Conservation (phyloP, 352 stramenopile species). For the Aphanomyces stellatus region DNA sequence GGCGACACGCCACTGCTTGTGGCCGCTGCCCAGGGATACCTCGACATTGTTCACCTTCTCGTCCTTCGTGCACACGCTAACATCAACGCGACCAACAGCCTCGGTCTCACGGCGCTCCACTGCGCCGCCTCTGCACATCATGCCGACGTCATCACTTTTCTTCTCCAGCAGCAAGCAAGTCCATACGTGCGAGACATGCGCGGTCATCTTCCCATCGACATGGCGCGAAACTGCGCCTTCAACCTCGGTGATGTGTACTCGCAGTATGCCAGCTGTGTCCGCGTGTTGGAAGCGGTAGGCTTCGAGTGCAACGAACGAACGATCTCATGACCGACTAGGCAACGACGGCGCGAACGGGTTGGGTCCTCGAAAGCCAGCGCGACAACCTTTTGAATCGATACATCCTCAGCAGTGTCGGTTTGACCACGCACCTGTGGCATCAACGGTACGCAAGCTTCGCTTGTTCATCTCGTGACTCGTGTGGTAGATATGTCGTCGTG, state of each 20-base stretch:
- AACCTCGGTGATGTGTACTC: slow-evolving; percentile 31
- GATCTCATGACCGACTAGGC: not conserved
- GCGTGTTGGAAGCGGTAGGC: not conserved
- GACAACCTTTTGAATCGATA: slow-evolving; percentile 1
- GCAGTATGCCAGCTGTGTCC: slow-evolving; percentile 20
- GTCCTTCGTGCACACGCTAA: slow-evolving; percentile 48
- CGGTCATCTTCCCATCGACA: slow-evolving; percentile 31
- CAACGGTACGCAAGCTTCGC: not conserved
- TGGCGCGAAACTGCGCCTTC: not conserved
- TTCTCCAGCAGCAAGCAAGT: slow-evolving; percentile 44
- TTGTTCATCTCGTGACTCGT: not conserved
- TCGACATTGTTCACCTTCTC: not conserved
- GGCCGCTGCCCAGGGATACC: not conserved
- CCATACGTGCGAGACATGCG: slow-evolving; percentile 33
- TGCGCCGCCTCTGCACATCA: slow-evolving; percentile 50
- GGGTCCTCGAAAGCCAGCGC: slow-evolving; percentile 1
- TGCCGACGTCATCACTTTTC: slow-evolving; percentile 52
- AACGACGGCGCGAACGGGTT: not conserved
- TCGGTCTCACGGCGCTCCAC: slow-evolving; percentile 50
- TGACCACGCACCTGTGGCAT: slow-evolving; percentile 1
- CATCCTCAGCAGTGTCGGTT: slow-evolving; percentile 8
- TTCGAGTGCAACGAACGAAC: too few relatives aligned
- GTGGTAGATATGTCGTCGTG: not conserved
- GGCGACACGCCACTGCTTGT: not conserved
- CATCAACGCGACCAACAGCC: slow-evolving; percentile 42